These are phyloP conservation scores for Elsinoe fawcettii DNA, from an alignment of 2,329 filamentous ascomycete species.

Conservation along the genomic window DNA sequence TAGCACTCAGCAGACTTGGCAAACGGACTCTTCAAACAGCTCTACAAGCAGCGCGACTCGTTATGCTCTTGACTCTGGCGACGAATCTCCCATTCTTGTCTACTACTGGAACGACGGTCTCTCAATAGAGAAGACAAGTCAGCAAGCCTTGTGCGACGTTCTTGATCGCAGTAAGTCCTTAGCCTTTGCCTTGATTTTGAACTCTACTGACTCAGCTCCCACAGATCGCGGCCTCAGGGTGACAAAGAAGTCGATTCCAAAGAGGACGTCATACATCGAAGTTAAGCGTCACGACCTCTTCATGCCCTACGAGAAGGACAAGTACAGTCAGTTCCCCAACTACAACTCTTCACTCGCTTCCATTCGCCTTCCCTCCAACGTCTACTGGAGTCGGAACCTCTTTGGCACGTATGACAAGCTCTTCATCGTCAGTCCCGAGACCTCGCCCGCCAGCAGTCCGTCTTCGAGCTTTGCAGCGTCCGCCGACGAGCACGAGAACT, in stretches of 20 bases:
- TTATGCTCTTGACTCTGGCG: slow-evolving; percentile 38
- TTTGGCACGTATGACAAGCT: slow-evolving; percentile 40
- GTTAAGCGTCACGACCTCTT: slow-evolving; percentile 41
- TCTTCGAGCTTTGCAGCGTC: slow-evolving; percentile 24
- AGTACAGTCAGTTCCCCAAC: slow-evolving; percentile 32
- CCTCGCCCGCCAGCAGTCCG: slow-evolving; percentile 30
- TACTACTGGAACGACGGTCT: slow-evolving; percentile 38
- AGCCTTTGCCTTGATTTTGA: neutral
- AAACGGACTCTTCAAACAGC: slow-evolving; percentile 36
- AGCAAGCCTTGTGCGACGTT: slow-evolving; percentile 36
- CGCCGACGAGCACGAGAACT: slow-evolving; percentile 23
- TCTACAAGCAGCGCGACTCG: slow-evolving; percentile 32
- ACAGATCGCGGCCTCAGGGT: slow-evolving; percentile 31
- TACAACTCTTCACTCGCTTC: slow-evolving; percentile 42
- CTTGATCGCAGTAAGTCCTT: slow-evolving; percentile 30
- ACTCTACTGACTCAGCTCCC: neutral
- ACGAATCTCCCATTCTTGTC: slow-evolving; percentile 37
- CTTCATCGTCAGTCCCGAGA: slow-evolving; percentile 42
- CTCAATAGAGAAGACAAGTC: slow-evolving; percentile 34
- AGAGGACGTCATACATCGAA: slow-evolving; percentile 39
- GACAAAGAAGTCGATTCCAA: slow-evolving; percentile 40
- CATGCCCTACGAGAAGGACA: slow-evolving; percentile 31
- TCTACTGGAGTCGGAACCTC: slow-evolving; percentile 41
- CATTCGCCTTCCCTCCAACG: slow-evolving; percentile 37
- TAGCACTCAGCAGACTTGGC: slow-evolving; percentile 30